These are phyloP conservation scores for Sistotremastrum niveocremeum DNA, from an alignment of 768 basidiomycete species.

Conservation along the genomic window DNA sequence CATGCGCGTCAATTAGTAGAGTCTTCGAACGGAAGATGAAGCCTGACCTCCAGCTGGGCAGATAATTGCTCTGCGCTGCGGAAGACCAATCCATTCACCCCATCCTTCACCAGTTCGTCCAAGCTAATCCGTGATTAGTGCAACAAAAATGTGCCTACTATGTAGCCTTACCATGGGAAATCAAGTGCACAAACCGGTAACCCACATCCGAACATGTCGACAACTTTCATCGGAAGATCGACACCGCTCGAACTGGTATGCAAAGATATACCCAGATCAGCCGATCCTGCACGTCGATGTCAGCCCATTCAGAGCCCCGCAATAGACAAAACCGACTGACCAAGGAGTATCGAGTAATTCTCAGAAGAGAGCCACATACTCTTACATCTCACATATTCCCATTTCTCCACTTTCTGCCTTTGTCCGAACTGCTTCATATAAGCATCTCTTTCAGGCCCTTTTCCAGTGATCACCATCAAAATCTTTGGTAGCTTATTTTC, in stretches of 20 bases:
- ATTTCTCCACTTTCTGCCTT: slow-evolving; percentile 38
- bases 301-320: no score
- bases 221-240: slow-evolving; percentile 97
- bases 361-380: slow-evolving; percentile 81
- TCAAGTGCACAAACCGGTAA: slow-evolving; percentile 85
- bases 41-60: slow-evolving; percentile 50
- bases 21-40: slow-evolving; percentile 1
- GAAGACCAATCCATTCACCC: slow-evolving; percentile 77
- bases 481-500: slow-evolving; percentile 49
- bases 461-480: slow-evolving; percentile 80
- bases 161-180: slow-evolving; percentile 60
- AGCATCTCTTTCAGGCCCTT: slow-evolving; percentile 58
- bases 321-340: slow-evolving; percentile 23
- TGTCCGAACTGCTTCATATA: slow-evolving; percentile 62
- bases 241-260: slow-evolving; percentile 83
- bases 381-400: slow-evolving; percentile 67
- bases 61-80: slow-evolving; percentile 52
- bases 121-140: slow-evolving; percentile 34
- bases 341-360: slow-evolving; percentile 82
- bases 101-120: slow-evolving; percentile 73
- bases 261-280: slow-evolving; percentile 83
- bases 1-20: not conserved
- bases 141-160: not conserved
- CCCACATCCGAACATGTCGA: slow-evolving; percentile 98
- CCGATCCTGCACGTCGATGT: slow-evolving; percentile 42